Evolutionary conservation across 2,329 filamentous ascomycete genomes (phyloP), one percentile per base, ranked within the genome.

Genomic region (Neonectria punicea): DNA sequence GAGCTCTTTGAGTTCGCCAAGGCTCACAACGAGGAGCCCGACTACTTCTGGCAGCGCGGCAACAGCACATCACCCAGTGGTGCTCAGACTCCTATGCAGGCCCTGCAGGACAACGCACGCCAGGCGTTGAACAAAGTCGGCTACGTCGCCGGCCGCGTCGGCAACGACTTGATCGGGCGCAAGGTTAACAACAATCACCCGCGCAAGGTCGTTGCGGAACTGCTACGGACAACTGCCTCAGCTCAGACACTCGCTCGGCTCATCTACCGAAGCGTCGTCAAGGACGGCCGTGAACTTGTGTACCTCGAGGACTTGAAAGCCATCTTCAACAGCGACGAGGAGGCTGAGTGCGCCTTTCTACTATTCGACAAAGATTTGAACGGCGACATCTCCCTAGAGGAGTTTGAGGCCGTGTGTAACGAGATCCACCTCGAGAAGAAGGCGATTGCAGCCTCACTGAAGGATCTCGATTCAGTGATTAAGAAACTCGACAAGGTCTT

Each of bases 291-390:
- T 13, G 92, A 97, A 18, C 93, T 92, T 0, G 90, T 98, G 5
- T 86, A 89, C 20, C 85, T 90, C 0, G 93, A 94, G 9, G 94
- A 98, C 74, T 80, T 98, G 58, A 90, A 89, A 67, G 83, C 86
- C 11, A 94, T 93, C 1, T 98, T 97, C 72, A 87, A 91, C 10
- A 92, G 90, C 25, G 86, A 91, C 18, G 94, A 98, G 14, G 95
- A 98, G 76, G 93, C 94, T 0, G 92, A 96, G 58, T 92, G 92
- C 3, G 94, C 94, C 0, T 98, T 98, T 74, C 85, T 86, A 71
- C 94, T 98, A 84, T 98, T 98, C 71, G 95, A 98, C 81, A 97
- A 96, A 76, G 95, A 98, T 74, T 89, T 98, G 82, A 98, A 98
- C 69, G 95, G 94, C 4, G 95, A 98, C 74, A 97, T 98, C 54